Base-by-base conservation (phyloP, 2,329 filamentous ascomycete genomes). In the Neoscytalidium dimidiatum region DNA sequence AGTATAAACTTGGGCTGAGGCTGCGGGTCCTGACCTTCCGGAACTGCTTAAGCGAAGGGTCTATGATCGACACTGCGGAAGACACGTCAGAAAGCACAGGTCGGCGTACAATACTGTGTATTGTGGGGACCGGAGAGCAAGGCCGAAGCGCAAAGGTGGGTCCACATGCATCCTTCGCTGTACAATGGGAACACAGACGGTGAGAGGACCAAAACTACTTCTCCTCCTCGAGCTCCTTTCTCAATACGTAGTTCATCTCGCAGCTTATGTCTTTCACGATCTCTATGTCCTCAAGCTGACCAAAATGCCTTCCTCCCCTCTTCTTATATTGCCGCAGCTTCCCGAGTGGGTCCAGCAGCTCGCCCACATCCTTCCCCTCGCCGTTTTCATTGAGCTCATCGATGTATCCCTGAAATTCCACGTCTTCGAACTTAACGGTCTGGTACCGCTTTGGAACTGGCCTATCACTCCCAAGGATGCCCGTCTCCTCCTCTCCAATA, bases 311-410 rank as follows among this genome's bases (percentile, higher is more conserved):
- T 43, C 52, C 11, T 33, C 49, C n/a, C 33, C 38, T 46, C 56
- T 44, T 26, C 29, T 60, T 28, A 6, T 19, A 17, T 13, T 60
- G 28, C 56, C 56, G 4, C 38, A 46, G 26, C 43, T 60, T 23
- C 56, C 56, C n/a, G 38, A 60, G 19, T 60, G 56, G 56, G 28
- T 41, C n/a, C 56, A 46, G 56, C 56, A 60, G 41, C 56, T 60
- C n/a, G 56, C 56, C n/a, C 26, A 60, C 23, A 41, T 60, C 41
- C 56, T 60, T 8, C 56, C 56, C 41, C 41, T 60, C 41, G 41
- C 56, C 26, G 41, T 60, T 4, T 46, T 60, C n/a, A 28, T 60
- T 14, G 56, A 60, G 28, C 43, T 60, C 41, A 44, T 46, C 35
- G 28, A 60, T 26, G 56, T 44, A 4, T 60, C 56, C 17, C 41